phyloP scores from a whole-genome alignment of 768 basidiomycete species.

The Artomyces pyxidatus region DNA sequence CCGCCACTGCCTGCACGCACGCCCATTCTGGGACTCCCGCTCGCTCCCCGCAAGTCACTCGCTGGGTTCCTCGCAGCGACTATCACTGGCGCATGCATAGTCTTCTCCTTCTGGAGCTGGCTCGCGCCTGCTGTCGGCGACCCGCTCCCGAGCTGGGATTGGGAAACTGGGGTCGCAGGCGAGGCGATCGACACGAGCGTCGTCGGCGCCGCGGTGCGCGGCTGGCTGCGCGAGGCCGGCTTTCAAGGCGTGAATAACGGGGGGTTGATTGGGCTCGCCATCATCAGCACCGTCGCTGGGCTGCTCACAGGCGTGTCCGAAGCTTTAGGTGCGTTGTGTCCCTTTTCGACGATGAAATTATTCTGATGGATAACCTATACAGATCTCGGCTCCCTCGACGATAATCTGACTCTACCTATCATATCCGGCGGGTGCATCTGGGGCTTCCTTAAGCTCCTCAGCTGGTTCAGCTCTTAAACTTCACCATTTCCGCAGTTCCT shows the following conservation, averaged over 20 bases:
- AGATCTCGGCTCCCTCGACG: constrained; percentile 83
- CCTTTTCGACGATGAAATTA: constrained; percentile 3
- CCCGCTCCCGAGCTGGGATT: constrained; percentile 44
- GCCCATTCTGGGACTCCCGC: constrained; percentile 45
- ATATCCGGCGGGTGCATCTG: constrained; percentile 71
- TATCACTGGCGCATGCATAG: constrained; percentile 60
- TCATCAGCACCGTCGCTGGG: constrained; percentile 58
- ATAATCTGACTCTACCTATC: constrained; percentile 86
- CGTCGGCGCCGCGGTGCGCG: constrained; percentile 20
- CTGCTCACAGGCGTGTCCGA: constrained; percentile 81
- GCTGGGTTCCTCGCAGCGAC: constrained; percentile 79
- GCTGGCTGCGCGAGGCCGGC: constrained; percentile 17
- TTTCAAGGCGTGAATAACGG: constrained; percentile 18
- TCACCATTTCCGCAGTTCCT: background rate
- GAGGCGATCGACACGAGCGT: constrained; percentile 15
- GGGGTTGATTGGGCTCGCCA: constrained; percentile 44
- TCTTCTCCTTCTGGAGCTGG: constrained; percentile 64
- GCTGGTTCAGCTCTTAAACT: constrained; percentile 23
- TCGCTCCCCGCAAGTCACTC: constrained; percentile 76
- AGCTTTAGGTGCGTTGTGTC: constrained; percentile 61
- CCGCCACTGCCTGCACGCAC: constrained; percentile 47
- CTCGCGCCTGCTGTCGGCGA: constrained; percentile 40
- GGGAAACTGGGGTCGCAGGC: constrained; percentile 40
- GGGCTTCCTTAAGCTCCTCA: constrained; percentile 40
- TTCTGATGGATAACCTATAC: constrained; percentile 1